Conservation (phyloP, 441 rosid species). For the Manihot esculenta region DNA sequence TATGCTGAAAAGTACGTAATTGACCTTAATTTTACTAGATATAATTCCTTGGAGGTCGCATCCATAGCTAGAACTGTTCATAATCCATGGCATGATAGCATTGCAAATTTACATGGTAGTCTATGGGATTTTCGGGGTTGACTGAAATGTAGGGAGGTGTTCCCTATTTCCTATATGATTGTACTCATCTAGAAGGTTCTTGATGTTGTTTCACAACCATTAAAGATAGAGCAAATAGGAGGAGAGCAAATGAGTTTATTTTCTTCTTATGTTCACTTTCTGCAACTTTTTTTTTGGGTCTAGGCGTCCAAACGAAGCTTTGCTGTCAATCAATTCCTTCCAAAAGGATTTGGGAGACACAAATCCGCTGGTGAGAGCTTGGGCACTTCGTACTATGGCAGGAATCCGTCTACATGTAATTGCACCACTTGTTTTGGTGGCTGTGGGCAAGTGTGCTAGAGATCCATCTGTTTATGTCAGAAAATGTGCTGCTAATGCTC, state of each 20-base stretch:
- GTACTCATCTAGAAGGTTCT: not conserved
- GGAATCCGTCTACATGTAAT: conserved; percentile 86
- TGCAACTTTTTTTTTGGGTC: conserved; percentile 43
- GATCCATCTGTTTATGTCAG: conserved; percentile 94
- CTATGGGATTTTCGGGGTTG: not conserved
- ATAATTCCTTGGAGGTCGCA: not conserved
- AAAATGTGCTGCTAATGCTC: conserved; percentile 95
- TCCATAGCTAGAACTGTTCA: not conserved
- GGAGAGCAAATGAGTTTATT: not conserved
- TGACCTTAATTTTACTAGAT: not conserved
- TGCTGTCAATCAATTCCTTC: conserved; percentile 87
- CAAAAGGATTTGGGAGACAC: conserved; percentile 97
- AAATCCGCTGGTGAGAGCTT: conserved; percentile 89
- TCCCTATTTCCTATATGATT: not conserved
- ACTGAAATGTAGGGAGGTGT: not conserved
- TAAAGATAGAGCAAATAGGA: not conserved
- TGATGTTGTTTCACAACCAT: not conserved
- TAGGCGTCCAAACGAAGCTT: conserved; percentile 97
- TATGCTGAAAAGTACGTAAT: conserved; percentile 88
- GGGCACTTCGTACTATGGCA: conserved; percentile 97
- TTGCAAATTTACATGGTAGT: not conserved
- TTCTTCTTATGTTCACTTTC: conserved; percentile 9
- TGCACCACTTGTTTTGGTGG: conserved; percentile 83
- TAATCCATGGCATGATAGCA: not conserved
- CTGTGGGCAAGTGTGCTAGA: conserved; percentile 78